phyloP scores from a whole-genome alignment of 208 protist genomes.

The Spongospora subterranea region DNA sequence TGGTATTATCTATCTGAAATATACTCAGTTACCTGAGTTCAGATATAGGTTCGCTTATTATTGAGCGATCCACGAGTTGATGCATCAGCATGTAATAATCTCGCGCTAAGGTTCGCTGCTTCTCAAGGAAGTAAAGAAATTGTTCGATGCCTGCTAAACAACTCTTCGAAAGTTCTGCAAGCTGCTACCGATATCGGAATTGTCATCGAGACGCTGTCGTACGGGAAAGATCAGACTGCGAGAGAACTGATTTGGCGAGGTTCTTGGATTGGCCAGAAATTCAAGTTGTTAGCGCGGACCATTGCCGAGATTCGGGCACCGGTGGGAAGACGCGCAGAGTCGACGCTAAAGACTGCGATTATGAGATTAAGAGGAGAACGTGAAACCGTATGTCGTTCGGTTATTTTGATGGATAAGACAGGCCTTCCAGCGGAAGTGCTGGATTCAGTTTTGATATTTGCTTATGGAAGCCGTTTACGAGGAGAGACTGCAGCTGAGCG shows the following conservation, averaged over 20 bases:
- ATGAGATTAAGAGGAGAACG: neutral
- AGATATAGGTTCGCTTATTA: constrained; percentile 23
- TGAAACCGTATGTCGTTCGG: neutral
- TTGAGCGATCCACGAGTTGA: neutral
- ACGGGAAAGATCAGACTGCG: neutral
- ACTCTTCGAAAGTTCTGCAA: neutral
- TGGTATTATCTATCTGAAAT: neutral
- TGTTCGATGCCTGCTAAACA: neutral
- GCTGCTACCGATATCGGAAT: neutral
- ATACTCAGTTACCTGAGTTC: neutral
- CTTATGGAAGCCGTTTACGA: neutral
- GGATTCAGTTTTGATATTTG: neutral
- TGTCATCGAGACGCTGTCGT: constrained; percentile 21
- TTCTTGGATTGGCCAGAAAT: neutral
- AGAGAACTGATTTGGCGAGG: constrained; percentile 29
- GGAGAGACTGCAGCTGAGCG: neutral
- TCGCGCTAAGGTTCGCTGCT: neutral
- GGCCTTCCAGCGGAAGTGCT: neutral
- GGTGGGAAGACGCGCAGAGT: neutral
- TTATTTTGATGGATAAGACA: neutral
- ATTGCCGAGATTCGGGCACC: neutral
- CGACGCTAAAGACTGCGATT: neutral
- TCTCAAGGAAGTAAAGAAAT: neutral
- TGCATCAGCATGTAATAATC: neutral
- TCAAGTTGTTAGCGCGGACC: neutral